Evolutionary conservation across 345 rosid genomes (phyloP).

Genomic region (Nasturtium officinale): DNA sequence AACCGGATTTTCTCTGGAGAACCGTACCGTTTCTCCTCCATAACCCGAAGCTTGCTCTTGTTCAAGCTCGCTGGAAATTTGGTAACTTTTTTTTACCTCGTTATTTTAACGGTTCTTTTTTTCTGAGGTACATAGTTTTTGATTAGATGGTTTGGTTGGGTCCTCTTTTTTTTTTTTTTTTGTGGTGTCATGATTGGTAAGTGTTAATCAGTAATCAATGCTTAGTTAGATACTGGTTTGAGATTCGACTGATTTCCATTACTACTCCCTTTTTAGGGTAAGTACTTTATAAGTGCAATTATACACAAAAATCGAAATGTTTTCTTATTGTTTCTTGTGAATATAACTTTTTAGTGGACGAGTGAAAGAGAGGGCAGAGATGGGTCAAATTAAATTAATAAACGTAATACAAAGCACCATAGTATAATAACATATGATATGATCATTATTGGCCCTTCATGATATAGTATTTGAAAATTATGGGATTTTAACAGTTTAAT

Average conservation of each 20-base stretch:
- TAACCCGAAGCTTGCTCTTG: constrained; percentile 78
- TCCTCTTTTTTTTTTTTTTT: neutral
- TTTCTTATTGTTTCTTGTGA: no score
- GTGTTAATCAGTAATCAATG: constrained; percentile 22
- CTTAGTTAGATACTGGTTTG: constrained; percentile 2
- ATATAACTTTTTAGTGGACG: constrained; percentile 18
- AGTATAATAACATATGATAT: neutral
- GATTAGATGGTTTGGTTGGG: constrained; percentile 32
- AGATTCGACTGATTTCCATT: constrained; percentile 6
- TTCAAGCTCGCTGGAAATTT: constrained; percentile 98
- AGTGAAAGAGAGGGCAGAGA: neutral
- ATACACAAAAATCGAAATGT: neutral
- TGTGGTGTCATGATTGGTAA: constrained; percentile 23
- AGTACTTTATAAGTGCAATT: constrained; percentile 1
- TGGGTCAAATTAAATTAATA: neutral
- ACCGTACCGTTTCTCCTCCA: constrained; percentile 78
- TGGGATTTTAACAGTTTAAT: constrained; percentile 1
- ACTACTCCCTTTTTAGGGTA: constrained; percentile 30
- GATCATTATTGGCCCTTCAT: neutral
- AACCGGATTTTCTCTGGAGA: constrained; percentile 85
- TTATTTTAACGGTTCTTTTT: constrained; percentile 24
- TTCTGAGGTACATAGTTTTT: constrained; percentile 1
- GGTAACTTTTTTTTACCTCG: constrained; percentile 48
- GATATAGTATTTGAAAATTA: neutral
- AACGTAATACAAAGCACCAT: constrained; percentile 9